Evolutionary conservation across 768 basidiomycete species (phyloP).

Genomic region (Leucocoprinus sp.): DNA sequence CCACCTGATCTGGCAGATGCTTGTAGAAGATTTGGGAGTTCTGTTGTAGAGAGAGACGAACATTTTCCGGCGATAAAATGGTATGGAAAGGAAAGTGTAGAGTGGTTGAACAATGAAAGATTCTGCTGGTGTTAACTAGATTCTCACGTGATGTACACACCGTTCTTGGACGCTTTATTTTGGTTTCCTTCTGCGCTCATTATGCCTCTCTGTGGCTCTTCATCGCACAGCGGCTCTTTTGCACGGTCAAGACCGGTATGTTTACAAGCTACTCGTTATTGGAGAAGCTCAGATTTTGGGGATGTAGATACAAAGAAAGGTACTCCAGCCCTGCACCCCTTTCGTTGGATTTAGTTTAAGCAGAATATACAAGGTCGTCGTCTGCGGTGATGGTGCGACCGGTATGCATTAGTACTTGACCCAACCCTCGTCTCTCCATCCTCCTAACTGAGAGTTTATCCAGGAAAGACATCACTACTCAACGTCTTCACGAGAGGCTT

Average conservation of each 20-base stretch:
- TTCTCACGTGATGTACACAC: slow-evolving; percentile 6
- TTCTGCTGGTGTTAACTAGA: slow-evolving; percentile 20
- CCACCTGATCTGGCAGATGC: slow-evolving; percentile 15
- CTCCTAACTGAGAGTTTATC: slow-evolving; percentile 10
- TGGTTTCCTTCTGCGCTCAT: not conserved
- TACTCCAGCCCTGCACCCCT: slow-evolving; percentile 14
- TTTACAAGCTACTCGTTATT: slow-evolving; percentile 1
- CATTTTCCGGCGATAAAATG: slow-evolving; percentile 34
- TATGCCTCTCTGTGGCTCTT: slow-evolving; percentile 54
- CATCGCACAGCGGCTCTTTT: slow-evolving; percentile 44
- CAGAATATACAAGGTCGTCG: slow-evolving; percentile 45
- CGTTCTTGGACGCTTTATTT: not conserved
- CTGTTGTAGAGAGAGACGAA: slow-evolving; percentile 23
- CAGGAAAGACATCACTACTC: slow-evolving; percentile 76
- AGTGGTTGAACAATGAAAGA: slow-evolving; percentile 21
- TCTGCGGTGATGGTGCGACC: slow-evolving; percentile 96
- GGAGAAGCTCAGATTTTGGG: slow-evolving; percentile 4
- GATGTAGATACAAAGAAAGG: slow-evolving; percentile 41
- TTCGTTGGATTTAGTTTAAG: slow-evolving; percentile 4
- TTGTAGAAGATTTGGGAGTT: slow-evolving; percentile 20
- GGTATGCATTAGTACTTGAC: slow-evolving; percentile 38
- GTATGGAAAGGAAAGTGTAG: slow-evolving; percentile 26
- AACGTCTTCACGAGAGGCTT: slow-evolving; percentile 88
- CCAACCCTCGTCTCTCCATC: slow-evolving; percentile 14
- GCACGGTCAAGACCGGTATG: slow-evolving; percentile 47